A percentile compares a stretch with the other conserved stretches of the same genome.
Conservation (phyloP, 805 yeast species). For the Hermanozyma aechmeae region DNA sequence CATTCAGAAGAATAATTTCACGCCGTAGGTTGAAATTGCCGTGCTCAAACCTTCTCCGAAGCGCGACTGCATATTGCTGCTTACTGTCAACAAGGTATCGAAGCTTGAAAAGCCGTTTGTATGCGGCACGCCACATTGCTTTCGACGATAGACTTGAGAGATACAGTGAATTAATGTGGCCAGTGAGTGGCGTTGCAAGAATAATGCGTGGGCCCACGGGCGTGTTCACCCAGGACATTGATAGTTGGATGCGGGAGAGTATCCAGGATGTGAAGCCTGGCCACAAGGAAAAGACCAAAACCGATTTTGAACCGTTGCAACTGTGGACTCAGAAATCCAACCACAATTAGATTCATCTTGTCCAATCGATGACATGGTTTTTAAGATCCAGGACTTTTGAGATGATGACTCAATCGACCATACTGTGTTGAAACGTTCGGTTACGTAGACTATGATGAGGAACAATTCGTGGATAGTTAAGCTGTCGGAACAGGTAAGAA, state of each 20-base stretch:
- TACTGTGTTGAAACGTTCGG: too few relatives aligned
- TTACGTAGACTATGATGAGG: too few relatives aligned
- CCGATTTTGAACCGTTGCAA: too few relatives aligned
- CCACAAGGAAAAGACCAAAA: slow-evolving; percentile 4
- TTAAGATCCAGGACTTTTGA: too few relatives aligned
- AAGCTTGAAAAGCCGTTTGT: slow-evolving; percentile 23
- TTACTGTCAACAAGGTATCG: slow-evolving; percentile 13
- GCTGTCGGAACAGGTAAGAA: too few relatives aligned
- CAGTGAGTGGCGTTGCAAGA: not conserved
- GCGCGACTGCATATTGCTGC: slow-evolving; percentile 10
- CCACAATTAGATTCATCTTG: too few relatives aligned
- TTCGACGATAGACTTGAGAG: not conserved
- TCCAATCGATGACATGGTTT: too few relatives aligned
- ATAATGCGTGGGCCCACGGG: slow-evolving; percentile 2
- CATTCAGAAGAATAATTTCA: slow-evolving; percentile 2
- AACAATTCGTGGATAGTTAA: too few relatives aligned
- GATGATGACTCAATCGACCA: too few relatives aligned
- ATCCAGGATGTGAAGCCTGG: slow-evolving; percentile 2
- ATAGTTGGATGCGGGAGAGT: slow-evolving; percentile 1
- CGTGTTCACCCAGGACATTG: slow-evolving; percentile 4
- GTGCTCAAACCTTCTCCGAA: slow-evolving; percentile 16
- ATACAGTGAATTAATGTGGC: slow-evolving; percentile 1
- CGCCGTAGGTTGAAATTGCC: slow-evolving; percentile 6
- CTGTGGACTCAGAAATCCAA: too few relatives aligned
- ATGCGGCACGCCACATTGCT: slow-evolving; percentile 8